Percentiles rank a stretch among this genome's conserved stretches.
phyloP scores from a whole-genome alignment of 805 yeast genomes.

The Starmerella etchellsii region DNA sequence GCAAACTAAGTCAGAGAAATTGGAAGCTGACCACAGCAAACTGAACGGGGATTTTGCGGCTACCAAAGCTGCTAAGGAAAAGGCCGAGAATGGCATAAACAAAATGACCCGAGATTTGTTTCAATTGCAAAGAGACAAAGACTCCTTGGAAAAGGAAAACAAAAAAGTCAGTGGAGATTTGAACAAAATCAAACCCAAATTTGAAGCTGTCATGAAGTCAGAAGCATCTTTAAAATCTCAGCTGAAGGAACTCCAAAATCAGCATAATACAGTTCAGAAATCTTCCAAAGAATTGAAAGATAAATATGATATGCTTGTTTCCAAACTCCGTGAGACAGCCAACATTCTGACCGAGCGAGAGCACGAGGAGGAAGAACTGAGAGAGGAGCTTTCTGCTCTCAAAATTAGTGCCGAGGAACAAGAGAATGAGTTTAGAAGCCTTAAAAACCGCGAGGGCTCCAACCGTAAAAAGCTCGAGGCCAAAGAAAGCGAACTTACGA shows the following conservation, averaged over 20 bases:
- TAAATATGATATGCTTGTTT: constrained; percentile 34
- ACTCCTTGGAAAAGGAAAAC: constrained; percentile 21
- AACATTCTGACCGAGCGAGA: constrained; percentile 15
- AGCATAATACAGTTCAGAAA: constrained; percentile 21
- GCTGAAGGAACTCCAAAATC: constrained; percentile 21
- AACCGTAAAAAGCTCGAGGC: constrained; percentile 8
- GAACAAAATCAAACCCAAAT: constrained; percentile 21
- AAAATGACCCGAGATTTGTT: constrained; percentile 79
- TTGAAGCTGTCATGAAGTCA: constrained; percentile 9
- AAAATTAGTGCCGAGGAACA: constrained; percentile 4
- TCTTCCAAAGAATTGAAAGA: constrained; percentile 18
- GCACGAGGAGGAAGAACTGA: constrained; percentile 16
- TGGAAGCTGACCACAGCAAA: not conserved
- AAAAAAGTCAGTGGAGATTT: constrained; percentile 8
- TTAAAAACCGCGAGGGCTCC: constrained; percentile 7
- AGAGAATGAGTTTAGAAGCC: constrained; percentile 4
- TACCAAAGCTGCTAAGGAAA: constrained; percentile 36
- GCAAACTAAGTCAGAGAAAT: not conserved
- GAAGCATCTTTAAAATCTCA: constrained; percentile 19
- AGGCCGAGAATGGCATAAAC: constrained; percentile 76
- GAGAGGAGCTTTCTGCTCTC: constrained; percentile 6
- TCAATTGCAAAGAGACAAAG: constrained; percentile 47
- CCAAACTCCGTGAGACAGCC: constrained; percentile 29
- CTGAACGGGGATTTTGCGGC: constrained; percentile 22
- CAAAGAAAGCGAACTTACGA: not conserved